Base-by-base conservation (phyloP, 2,329 filamentous ascomycete species). In the Magnaporthales sp. region DNA sequence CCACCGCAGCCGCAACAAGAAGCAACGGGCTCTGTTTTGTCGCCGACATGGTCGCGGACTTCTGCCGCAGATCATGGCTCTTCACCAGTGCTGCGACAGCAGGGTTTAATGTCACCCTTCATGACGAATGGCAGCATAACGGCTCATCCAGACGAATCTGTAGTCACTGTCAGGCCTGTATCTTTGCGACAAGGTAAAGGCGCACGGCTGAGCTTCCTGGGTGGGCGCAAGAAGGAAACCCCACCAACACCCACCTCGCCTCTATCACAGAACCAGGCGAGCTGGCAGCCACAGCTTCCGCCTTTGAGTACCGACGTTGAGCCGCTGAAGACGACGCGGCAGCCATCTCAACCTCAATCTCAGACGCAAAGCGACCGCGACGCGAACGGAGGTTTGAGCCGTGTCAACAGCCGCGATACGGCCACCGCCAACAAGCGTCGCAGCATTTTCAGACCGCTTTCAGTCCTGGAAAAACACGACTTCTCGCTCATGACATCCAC, bases 161-260 rank as follows among this genome's bases (percentile, higher is more conserved):
- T 82, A 2, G 78, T 83, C 0, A 74, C 82, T 1, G 80, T 81
- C 2, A 81, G 81, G 65, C 82, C 83, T 0, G 80, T 86, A n/a
- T 79, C 81, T 2, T 72, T 83, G 51, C 80, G 80, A n/a, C 80
- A 79, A 62, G 75, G 80, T 8, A 83, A 82, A 22, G 83, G 83
- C 19, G 80, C 84, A 2, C 79, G 85, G 3, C 77, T 87, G 13
- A 87, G 84, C 73, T 86, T 88, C 74, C 76, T 87, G 2, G 82
- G 83, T 1, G 82, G 83, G 11, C 80, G 81, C 68, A 83, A 80
- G 72, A 85, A 83, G 71, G 80, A 79, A 2, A 70, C 73, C 1
- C 70, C 71, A 27, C 60, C 66, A 73, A 24, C 68, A 68, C 6
- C 75, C 73, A 54, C 67, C 64, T 4, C 67, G 29, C 68, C 67